A percentile compares a stretch with the other conserved stretches of the same genome.
phyloP scores from a whole-genome alignment of 805 yeast genomes.

The Ogataea trehaloabstinens region DNA sequence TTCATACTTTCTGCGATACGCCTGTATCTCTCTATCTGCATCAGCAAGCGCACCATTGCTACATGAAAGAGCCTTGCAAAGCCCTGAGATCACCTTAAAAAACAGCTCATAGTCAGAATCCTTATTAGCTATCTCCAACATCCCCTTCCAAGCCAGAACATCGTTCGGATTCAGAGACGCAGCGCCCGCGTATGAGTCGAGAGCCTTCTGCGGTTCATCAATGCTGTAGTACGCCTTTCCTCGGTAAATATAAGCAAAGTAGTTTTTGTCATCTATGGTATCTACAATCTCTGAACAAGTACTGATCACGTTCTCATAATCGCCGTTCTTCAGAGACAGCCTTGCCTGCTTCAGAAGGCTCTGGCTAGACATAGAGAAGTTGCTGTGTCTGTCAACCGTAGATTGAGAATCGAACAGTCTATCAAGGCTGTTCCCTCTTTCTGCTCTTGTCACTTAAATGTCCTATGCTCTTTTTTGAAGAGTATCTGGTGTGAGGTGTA shows the following conservation, averaged over 20 bases:
- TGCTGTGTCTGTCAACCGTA: too few relatives aligned
- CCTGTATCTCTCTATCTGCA: conserved; percentile 44
- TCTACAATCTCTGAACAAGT: conserved; percentile 54
- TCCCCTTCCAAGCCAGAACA: conserved; percentile 80
- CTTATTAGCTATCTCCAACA: conserved; percentile 44
- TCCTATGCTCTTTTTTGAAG: too few relatives aligned
- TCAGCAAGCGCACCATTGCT: conserved; percentile 49
- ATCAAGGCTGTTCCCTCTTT: too few relatives aligned
- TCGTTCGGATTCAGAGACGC: conserved; percentile 48
- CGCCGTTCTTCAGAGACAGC: conserved; percentile 49
- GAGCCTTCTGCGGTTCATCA: conserved; percentile 38
- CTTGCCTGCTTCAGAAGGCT: conserved; percentile 46
- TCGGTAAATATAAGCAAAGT: conserved; percentile 64
- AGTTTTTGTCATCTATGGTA: conserved; percentile 51
- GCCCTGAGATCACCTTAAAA: conserved; percentile 46
- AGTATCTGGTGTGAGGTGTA: too few relatives aligned
- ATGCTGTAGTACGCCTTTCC: conserved; percentile 65
- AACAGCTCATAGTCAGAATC: conserved; percentile 40
- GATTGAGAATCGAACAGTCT: too few relatives aligned
- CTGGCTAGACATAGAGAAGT: conserved; percentile 18
- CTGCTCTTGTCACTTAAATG: too few relatives aligned
- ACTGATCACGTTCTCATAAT: conserved; percentile 62
- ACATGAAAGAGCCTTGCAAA: conserved; percentile 39
- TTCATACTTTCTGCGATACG: conserved; percentile 37
- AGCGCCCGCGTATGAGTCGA: conserved; percentile 46